phyloP scores from a whole-genome alignment of 345 rosid species.

The Litchi chinensis region DNA sequence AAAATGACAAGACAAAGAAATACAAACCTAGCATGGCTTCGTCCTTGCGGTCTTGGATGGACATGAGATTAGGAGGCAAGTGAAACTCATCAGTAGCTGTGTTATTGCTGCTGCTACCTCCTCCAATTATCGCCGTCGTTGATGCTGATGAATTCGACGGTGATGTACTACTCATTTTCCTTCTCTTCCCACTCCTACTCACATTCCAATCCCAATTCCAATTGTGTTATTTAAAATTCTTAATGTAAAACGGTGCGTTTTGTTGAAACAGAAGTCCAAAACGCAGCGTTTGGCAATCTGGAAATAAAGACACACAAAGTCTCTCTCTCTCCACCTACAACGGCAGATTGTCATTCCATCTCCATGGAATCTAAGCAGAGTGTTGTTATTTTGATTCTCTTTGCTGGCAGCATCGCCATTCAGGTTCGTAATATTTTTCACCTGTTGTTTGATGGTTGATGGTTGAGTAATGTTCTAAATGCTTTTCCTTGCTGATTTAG shows the following conservation, averaged over 20 bases:
- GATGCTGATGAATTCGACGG: conserved; percentile 75
- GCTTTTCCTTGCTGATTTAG: background rate
- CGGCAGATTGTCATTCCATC: background rate
- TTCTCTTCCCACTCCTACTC: background rate
- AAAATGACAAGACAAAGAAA: background rate
- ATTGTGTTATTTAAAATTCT: too few species aligned
- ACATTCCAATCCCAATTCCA: too few species aligned
- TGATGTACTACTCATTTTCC: conserved; percentile 65
- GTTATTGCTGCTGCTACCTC: conserved; percentile 51
- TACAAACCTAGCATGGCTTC: conserved; percentile 54
- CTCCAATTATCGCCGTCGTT: conserved; percentile 68
- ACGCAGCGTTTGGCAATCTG: too few species aligned
- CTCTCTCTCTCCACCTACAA: too few species aligned
- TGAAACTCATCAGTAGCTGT: conserved; percentile 64
- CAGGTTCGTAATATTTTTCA: conserved; percentile 23
- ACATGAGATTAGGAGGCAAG: conserved; percentile 62
- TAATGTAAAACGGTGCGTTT: too few species aligned
- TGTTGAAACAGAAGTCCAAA: too few species aligned
- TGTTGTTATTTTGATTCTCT: conserved; percentile 30
- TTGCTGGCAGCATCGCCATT: conserved; percentile 16
- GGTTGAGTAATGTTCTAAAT: too few species aligned
- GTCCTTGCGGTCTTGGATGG: conserved; percentile 66
- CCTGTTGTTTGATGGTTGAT: conserved; percentile 6
- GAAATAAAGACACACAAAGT: too few species aligned
- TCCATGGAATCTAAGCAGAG: conserved; percentile 28